Evolutionary conservation across 495 filamentous ascomycete genomes (phyloP), one percentile per base, ranked within the genome.

Genomic region (Aspergillus ellipticus): DNA sequence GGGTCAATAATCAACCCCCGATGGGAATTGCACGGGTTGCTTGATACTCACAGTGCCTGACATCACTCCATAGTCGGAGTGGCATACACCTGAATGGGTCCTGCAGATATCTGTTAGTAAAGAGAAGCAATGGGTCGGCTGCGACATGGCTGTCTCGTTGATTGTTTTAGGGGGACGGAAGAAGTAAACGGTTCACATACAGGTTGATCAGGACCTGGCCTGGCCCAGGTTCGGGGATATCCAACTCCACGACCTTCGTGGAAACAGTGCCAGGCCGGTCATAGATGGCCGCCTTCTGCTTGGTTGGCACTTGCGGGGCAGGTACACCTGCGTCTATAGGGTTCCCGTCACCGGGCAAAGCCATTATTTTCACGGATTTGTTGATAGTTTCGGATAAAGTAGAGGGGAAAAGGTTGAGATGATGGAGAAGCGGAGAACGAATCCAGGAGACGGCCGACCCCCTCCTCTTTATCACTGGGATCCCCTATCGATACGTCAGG

Each of bases 51-150:
- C 35, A 7, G 67, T 64, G 60, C 83, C 83, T 41, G 74, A 78
- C 79, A 88, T 88, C 60, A 87, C 68, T 22, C 79, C 76, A 56
- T 78, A 69, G 61, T 91, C 87, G 11, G 82, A 85, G 65, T 87
- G 85, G 66, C 87, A 89, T 31, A 90, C 83, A 47, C 87, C 87
- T 1, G 81, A 84, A 57, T 89, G 85, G 21, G 85, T 85, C 28
- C 83, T 84, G 51, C 7, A 31, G 8, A 46, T 48, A 39, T 7
- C 13, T 57, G 59, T 71, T 24, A 64, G 60, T 21, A 28, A 37
- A 48, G 22, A 24, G 35, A 26, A 5, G 21, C 17, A 51, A 31
- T 8, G 1, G 13, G 7, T 29, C 37, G 19, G 6, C 4, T 2
- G 31, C 16, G 37, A 22, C 33, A n/a, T 2, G n/a, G 16, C 26